These are phyloP conservation scores for Rickenella mellea DNA, from an alignment of 768 basidiomycete genomes.

Conservation along the genomic window DNA sequence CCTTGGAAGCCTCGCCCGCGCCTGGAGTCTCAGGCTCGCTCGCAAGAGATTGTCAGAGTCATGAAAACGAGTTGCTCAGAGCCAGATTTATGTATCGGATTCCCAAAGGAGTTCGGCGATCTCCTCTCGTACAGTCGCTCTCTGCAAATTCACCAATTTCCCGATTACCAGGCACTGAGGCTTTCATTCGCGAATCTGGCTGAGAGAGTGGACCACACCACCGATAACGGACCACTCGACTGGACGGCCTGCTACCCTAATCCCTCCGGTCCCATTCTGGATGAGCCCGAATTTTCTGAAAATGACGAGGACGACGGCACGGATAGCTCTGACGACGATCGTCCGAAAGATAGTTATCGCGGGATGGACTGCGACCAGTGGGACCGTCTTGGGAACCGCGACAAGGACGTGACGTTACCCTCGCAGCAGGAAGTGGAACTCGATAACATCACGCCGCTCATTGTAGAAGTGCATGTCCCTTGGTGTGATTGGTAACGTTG, in stretches of 20 bases:
- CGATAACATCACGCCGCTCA: conserved; percentile 9
- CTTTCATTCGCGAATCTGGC: conserved; percentile 10
- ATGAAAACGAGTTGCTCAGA: too few relatives aligned
- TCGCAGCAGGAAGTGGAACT: conserved; percentile 8
- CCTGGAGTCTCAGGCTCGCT: conserved; percentile 9
- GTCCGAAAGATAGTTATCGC: conserved; percentile 10
- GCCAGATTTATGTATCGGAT: conserved; percentile 9
- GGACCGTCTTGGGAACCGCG: conserved; percentile 11
- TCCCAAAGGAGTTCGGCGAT: conserved; percentile 15
- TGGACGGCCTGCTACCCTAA: conserved; percentile 12
- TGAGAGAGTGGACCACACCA: too few relatives aligned
- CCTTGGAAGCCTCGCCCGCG: conserved; percentile 21
- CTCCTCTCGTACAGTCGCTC: too few relatives aligned
- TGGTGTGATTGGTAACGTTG: too few relatives aligned
- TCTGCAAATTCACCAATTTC: conserved; percentile 15
- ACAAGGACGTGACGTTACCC: conserved; percentile 10
- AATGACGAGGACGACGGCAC: too few relatives aligned
- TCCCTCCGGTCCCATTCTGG: conserved; percentile 6
- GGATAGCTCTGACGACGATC: conserved; percentile 4
- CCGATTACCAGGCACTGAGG: conserved; percentile 11
- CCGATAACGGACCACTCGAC: conserved; percentile 12
- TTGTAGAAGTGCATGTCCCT: conserved; percentile 14
- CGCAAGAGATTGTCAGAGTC: conserved; percentile 11
- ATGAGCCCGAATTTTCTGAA: conserved; percentile 9
- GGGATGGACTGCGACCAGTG: conserved; percentile 13